Base-by-base conservation (phyloP, 805 yeast genomes). In the Saturnispora zaruensis region DNA sequence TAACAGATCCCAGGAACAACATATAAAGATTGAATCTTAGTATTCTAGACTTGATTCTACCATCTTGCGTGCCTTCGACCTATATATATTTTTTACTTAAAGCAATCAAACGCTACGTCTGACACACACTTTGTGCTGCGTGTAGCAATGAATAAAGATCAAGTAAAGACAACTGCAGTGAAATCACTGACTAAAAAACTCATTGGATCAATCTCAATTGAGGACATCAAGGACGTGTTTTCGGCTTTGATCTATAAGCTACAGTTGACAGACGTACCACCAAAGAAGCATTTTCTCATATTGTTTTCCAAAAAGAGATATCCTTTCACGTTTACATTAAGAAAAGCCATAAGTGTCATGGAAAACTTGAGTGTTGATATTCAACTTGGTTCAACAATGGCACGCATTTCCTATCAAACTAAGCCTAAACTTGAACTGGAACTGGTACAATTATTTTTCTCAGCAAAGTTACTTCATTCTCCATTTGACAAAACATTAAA, bases 401-500 rank as follows among this genome's bases (percentile, higher is more conserved):
- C 83, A 6, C 71, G 74, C 3, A 72, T 82, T 2, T 71, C 79
- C 0, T 84, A 81, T 57, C 63, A 70, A 4, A 77, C 84, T 30
- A 76, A 73, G 48, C 48, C 51, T 3, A 77, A 73, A 5, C 61
- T 79, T 44, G 85, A 82, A 0, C 45, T 57, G 4, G 67, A 69
- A 1, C 61, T 84, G 13, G 49, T 85, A 4, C 66, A 66, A 32
- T 63, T 68, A 24, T 84, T 82, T 58, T 79, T 77, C 71, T 68
- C 69, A 2, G 83, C 87, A 0, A 80, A 78, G 54, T 65, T 87
- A 1, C 56, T 88, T 8, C 96, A 88, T 61, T 76, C 78, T 13
- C 96, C 96, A 0, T 76, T 78, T 3, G 89, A 84, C 54, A 69
- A 91, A 57, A 87, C 96, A 0, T 62, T 84, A 41, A 55, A 61